Conservation (phyloP, 176 grass and related monocot genomes). For the Musa troglodytarum region DNA sequence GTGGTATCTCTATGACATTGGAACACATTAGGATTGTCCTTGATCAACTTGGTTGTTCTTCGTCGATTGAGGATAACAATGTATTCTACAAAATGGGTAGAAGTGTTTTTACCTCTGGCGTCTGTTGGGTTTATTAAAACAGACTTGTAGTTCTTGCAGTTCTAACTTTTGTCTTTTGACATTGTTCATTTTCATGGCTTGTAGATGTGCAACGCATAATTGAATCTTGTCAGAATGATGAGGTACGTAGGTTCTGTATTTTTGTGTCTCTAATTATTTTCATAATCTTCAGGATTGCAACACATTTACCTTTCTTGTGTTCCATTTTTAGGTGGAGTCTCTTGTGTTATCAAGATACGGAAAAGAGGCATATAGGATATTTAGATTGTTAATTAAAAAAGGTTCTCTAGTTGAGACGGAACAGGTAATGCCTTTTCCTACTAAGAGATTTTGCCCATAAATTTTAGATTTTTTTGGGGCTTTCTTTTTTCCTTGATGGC, state of each 20-base stretch:
- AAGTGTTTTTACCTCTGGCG: neutral
- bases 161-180: neutral
- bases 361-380: slow-evolving; percentile 62
- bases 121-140: neutral
- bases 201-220: slow-evolving; percentile 56
- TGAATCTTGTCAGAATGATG: slow-evolving; percentile 63
- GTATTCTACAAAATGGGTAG: slow-evolving; percentile 55
- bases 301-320: slow-evolving; percentile 20
- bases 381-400: slow-evolving; percentile 52
- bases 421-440: slow-evolving; percentile 40
- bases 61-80: slow-evolving; percentile 33
- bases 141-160: neutral
- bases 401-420: slow-evolving; percentile 53
- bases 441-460: neutral
- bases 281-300: neutral
- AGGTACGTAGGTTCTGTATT: slow-evolving; percentile 42
- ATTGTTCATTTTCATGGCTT: slow-evolving; percentile 25
- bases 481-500: no score
- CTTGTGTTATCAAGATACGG: slow-evolving; percentile 71
- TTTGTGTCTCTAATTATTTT: slow-evolving; percentile 11
- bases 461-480: neutral
- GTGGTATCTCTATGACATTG: slow-evolving; percentile 63
- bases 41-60: slow-evolving; percentile 45
- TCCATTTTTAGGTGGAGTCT: slow-evolving; percentile 52
- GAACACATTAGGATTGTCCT: slow-evolving; percentile 61